A percentile compares a stretch with the other conserved stretches of the same genome.
These are phyloP conservation scores for Colletotrichum limetticola DNA, from an alignment of 2,329 filamentous ascomycete genomes.

Conservation along the genomic window DNA sequence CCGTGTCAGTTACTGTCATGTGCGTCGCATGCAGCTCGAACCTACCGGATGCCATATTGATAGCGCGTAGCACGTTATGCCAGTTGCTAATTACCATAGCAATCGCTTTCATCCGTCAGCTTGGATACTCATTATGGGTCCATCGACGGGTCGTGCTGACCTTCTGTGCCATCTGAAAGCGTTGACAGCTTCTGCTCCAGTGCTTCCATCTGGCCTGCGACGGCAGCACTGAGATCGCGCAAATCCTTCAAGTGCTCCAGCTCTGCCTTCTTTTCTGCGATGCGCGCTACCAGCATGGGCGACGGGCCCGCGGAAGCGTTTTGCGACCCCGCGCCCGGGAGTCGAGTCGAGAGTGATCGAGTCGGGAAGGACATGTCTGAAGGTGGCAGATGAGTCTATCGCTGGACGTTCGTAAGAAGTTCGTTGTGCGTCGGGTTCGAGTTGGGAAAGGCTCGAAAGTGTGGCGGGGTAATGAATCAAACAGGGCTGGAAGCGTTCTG, in stretches of 20 bases:
- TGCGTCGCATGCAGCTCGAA: conserved; percentile 30
- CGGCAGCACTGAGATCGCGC: conserved; percentile 79
- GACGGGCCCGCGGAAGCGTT: conserved; percentile 68
- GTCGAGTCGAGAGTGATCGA: conserved; percentile 71
- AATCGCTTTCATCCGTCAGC: conserved; percentile 66
- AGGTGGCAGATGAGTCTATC: not conserved
- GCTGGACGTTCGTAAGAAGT: not conserved
- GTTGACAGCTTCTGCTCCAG: conserved; percentile 82
- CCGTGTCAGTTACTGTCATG: conserved; percentile 3
- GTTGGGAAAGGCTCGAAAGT: not conserved
- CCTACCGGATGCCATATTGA: conserved; percentile 87
- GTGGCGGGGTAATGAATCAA: not conserved
- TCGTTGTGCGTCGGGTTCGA: not conserved
- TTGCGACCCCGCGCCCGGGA: conserved; percentile 70
- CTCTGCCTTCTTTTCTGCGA: conserved; percentile 87
- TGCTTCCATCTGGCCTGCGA: conserved; percentile 85
- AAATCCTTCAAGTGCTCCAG: conserved; percentile 82
- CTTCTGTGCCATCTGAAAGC: conserved; percentile 84
- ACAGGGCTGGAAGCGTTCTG: not conserved
- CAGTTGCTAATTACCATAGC: conserved; percentile 88
- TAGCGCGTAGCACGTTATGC: conserved; percentile 86
- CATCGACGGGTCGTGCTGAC: conserved; percentile 49
- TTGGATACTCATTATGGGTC: not conserved
- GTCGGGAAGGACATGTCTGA: conserved; percentile 65
- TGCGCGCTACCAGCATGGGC: conserved; percentile 76